Conservation (phyloP, 768 basidiomycete species). For the Pleurotus tuber-regium region DNA sequence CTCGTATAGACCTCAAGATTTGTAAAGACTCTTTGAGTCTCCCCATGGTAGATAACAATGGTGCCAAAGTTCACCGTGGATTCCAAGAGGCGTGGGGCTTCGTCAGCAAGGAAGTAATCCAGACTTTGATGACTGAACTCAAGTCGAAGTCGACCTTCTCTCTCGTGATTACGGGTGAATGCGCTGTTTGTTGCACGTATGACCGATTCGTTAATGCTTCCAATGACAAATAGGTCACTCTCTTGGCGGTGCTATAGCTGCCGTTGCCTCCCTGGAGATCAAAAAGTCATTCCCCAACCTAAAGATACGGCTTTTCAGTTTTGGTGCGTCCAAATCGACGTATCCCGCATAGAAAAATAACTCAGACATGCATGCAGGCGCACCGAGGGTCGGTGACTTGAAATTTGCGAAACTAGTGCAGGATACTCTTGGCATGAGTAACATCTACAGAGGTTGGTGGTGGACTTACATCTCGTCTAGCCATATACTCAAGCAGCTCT, state of each 20-base stretch:
- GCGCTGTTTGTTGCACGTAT: neutral
- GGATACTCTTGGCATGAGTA: neutral
- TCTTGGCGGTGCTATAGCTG: neutral
- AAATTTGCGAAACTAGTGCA: neutral
- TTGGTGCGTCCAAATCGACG: neutral
- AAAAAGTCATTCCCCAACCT: slow-evolving; percentile 1
- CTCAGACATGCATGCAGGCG: neutral
- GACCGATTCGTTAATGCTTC: no score
- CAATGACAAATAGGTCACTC: slow-evolving; percentile 1
- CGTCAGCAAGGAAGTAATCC: neutral
- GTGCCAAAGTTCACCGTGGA: neutral
- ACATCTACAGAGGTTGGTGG: slow-evolving; percentile 1
- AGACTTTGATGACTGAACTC: neutral
- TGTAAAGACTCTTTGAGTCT: neutral
- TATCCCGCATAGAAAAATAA: neutral
- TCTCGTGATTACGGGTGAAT: neutral
- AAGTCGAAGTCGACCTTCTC: slow-evolving; percentile 6
- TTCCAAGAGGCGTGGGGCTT: neutral
- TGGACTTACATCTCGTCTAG: neutral
- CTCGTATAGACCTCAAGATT: neutral
- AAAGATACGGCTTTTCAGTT: neutral
- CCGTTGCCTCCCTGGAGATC: slow-evolving; percentile 4
- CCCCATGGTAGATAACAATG: neutral
- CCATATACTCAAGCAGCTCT: no score
- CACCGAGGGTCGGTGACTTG: slow-evolving; percentile 3